A percentile compares a stretch with the other conserved stretches of the same genome.
phyloP scores from a whole-genome alignment of 2,329 filamentous ascomycete genomes.

The Ascochyta pisi region DNA sequence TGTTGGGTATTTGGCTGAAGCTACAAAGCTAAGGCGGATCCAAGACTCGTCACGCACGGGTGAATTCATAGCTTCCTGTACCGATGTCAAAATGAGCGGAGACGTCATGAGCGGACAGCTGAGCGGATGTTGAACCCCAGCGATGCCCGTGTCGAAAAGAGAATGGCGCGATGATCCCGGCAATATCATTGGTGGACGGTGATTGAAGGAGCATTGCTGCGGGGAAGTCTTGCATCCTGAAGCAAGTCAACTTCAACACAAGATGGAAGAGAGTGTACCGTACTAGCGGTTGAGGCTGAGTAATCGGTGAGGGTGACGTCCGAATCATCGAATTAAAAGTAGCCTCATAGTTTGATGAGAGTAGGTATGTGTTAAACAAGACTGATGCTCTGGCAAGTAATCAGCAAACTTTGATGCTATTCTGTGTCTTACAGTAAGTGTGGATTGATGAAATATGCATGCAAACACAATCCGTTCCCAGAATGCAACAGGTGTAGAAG shows the following conservation, averaged over 20 bases:
- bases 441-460: slow-evolving; percentile 6
- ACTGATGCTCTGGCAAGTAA: neutral
- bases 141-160: slow-evolving; percentile 32
- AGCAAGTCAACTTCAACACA: neutral
- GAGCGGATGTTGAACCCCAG: slow-evolving; percentile 26
- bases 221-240: slow-evolving; percentile 16
- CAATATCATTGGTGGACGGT: slow-evolving; percentile 37
- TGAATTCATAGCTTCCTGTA: slow-evolving; percentile 22
- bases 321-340: neutral
- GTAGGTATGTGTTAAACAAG: neutral
- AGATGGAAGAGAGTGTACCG: neutral
- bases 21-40: slow-evolving; percentile 25
- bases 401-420: neutral
- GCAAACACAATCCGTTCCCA: slow-evolving; percentile 8
- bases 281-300: slow-evolving; percentile 1
- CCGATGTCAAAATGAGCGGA: slow-evolving; percentile 14
- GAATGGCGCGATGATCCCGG: slow-evolving; percentile 10
- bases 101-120: slow-evolving; percentile 28
- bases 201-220: slow-evolving; percentile 23
- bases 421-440: slow-evolving; percentile 5
- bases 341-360: neutral
- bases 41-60: slow-evolving; percentile 21
- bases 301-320: neutral
- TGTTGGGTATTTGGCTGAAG: slow-evolving; percentile 21
- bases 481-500: slow-evolving; percentile 9